Conservation (phyloP, 2,329 filamentous ascomycete genomes). For the Monilinia vaccinii-corymbosi region DNA sequence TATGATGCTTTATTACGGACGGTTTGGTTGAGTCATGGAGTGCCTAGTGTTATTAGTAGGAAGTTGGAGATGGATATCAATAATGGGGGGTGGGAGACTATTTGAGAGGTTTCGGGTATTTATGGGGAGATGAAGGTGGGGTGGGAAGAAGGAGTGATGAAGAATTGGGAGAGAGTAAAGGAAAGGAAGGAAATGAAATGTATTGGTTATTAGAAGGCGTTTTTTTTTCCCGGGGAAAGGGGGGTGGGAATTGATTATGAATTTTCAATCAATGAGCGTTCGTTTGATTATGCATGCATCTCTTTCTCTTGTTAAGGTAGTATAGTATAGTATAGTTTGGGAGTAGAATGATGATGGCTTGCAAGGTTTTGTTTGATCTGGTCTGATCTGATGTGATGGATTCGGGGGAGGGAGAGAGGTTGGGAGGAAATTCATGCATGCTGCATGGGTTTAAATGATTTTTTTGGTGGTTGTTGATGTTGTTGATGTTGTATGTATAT, state of each 20-base stretch:
- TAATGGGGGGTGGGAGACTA: conserved; percentile 95
- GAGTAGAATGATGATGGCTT: not conserved
- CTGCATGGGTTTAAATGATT: not conserved
- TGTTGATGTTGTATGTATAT: not conserved
- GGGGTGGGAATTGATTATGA: not conserved
- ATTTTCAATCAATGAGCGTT: not conserved
- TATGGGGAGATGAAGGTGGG: no score
- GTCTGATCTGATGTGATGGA: not conserved
- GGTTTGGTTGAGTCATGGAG: conserved; percentile 76
- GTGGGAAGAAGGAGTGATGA: not conserved
- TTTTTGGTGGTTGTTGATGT: no score
- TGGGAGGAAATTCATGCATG: not conserved
- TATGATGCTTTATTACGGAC: conserved; percentile 83
- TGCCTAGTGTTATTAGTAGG: conserved; percentile 81
- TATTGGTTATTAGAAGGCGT: not conserved
- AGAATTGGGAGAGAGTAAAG: not conserved
- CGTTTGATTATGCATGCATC: not conserved
- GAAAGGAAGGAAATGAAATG: not conserved
- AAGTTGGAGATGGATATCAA: conserved; percentile 94
- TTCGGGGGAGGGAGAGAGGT: no score
- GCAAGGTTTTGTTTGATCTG: no score
- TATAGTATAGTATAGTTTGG: not conserved
- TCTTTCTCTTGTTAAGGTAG: not conserved
- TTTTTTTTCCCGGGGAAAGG: no score
- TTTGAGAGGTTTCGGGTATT: conserved; percentile 31